Percentiles rank a stretch among this genome's conserved stretches.
These are phyloP conservation scores for Pleodorina starrii DNA, from an alignment of 139 green algal species.

Conservation along the genomic window DNA sequence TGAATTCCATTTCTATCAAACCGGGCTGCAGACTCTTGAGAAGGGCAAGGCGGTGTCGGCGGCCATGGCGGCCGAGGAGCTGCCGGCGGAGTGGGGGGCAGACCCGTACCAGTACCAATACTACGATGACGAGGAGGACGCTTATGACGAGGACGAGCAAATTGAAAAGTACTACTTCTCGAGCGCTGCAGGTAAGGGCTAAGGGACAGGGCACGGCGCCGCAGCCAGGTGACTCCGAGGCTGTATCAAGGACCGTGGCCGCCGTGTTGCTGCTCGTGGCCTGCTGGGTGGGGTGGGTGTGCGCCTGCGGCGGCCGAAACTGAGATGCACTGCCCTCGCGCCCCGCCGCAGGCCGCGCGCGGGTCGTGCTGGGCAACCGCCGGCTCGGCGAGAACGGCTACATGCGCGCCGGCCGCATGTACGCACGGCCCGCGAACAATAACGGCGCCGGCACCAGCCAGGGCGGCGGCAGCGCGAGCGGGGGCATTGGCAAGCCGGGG, in stretches of 20 bases:
- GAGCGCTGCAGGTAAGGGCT: conserved; percentile 68
- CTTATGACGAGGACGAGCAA: conserved; percentile 67
- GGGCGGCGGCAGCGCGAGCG: background rate
- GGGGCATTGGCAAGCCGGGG: conserved; percentile 9
- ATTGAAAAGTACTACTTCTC: conserved; percentile 86
- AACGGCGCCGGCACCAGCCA: background rate
- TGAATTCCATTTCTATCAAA: too few relatives aligned
- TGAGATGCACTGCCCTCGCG: too few relatives aligned
- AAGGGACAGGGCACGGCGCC: too few relatives aligned
- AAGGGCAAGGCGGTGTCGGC: conserved; percentile 53
- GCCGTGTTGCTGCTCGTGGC: too few relatives aligned
- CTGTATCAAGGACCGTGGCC: too few relatives aligned
- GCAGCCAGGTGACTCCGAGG: too few relatives aligned
- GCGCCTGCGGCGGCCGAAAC: too few relatives aligned
- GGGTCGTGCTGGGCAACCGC: conserved; percentile 86
- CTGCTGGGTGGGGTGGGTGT: too few relatives aligned
- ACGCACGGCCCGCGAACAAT: conserved; percentile 39
- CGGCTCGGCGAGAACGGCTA: conserved; percentile 82
- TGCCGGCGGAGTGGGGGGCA: conserved; percentile 49
- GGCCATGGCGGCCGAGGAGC: conserved; percentile 49
- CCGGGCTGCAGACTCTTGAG: conserved; percentile 55
- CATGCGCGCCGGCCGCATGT: conserved; percentile 68
- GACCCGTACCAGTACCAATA: conserved; percentile 76
- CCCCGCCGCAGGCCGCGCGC: conserved; percentile 66
- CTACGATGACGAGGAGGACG: conserved; percentile 81